Conservation (phyloP, 305 asterid species). For the Fraxinus sp. region DNA sequence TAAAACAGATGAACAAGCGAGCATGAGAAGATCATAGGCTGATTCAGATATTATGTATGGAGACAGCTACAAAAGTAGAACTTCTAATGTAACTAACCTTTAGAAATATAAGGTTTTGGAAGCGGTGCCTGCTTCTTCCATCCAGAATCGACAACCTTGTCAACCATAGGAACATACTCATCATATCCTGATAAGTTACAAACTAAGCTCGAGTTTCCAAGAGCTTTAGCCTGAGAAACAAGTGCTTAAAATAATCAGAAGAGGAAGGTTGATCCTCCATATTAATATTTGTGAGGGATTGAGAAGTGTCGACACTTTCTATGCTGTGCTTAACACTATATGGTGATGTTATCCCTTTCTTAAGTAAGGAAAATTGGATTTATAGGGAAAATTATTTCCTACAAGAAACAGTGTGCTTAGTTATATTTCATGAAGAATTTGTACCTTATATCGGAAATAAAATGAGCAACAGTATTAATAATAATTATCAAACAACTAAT, state of each 20-base stretch:
- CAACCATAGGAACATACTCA: conserved; percentile 98
- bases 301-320: not conserved
- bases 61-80: conserved; percentile 10
- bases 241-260: conserved; percentile 8
- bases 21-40: not conserved
- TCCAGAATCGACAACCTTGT: conserved; percentile 93
- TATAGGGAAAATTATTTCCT: not conserved
- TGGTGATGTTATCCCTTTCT: not conserved
- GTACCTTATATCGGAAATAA: not conserved
- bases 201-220: conserved; percentile 56
- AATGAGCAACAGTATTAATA: not conserved
- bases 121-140: conserved; percentile 76
- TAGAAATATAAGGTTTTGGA: conserved; percentile 49
- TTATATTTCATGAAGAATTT: not conserved
- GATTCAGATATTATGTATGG: conserved; percentile 3
- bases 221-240: conserved; percentile 66
- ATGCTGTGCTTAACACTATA: not conserved
- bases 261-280: not conserved
- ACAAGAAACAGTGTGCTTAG: not conserved
- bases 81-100: conserved; percentile 47
- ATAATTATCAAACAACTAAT: not conserved
- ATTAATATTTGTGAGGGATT: not conserved
- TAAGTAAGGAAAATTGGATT: not conserved
- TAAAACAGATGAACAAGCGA: not conserved
- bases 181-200: conserved; percentile 75